A percentile compares a stretch with the other conserved stretches of the same genome.
These are phyloP conservation scores for Trypanosoma grayi DNA, from an alignment of 208 protist species.

Conservation along the genomic window DNA sequence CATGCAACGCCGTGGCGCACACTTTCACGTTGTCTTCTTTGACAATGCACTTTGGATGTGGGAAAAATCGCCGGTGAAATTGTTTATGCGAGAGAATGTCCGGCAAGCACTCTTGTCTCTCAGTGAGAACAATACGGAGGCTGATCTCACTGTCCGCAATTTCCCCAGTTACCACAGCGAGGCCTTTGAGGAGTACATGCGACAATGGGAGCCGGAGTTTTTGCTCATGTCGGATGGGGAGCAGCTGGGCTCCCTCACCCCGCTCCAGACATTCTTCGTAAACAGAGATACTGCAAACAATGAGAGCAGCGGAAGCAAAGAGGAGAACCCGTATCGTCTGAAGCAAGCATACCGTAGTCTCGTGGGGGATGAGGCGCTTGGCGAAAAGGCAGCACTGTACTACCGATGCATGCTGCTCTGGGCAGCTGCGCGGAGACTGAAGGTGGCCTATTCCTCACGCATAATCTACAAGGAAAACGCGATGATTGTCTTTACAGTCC, in stretches of 20 bases:
- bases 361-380: conserved; percentile 63
- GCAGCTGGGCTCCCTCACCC: conserved; percentile 58
- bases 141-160: conserved; percentile 42
- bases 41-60: conserved; percentile 70
- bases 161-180: conserved; percentile 73
- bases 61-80: conserved; percentile 66
- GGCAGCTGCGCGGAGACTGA: conserved; percentile 59
- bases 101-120: conserved; percentile 39
- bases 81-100: conserved; percentile 80
- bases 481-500: conserved; percentile 78
- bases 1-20: conserved; percentile 65
- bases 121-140: conserved; percentile 33
- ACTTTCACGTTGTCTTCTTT: conserved; percentile 90
- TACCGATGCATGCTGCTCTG: conserved; percentile 79
- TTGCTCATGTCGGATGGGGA: conserved; percentile 87
- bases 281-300: conserved; percentile 7
- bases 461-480: conserved; percentile 83
- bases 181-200: conserved; percentile 58
- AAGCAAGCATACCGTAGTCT: conserved; percentile 62
- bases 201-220: conserved; percentile 79
- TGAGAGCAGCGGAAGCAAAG: conserved; percentile 13
- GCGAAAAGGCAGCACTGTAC: conserved; percentile 62
- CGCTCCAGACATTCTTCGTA: conserved; percentile 52
- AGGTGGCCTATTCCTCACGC: conserved; percentile 82
- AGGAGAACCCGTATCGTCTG: not conserved